Base-by-base conservation (phyloP, 2,329 filamentous ascomycete species). In the Ascochyta fabae region DNA sequence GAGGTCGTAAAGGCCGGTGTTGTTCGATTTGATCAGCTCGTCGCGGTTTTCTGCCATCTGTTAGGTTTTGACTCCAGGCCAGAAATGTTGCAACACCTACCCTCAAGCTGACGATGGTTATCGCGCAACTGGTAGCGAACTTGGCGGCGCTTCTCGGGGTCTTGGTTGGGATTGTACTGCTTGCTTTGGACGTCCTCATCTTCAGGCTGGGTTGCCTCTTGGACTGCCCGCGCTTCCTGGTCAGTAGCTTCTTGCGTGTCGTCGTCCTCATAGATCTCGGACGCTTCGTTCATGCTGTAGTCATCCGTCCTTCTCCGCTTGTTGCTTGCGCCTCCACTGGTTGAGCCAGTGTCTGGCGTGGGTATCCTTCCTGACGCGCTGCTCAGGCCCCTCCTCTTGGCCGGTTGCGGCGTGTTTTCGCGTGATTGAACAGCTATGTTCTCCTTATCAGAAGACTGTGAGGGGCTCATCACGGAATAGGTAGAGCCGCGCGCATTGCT, bases 161-260 rank as follows among this genome's bases (percentile, higher is more conserved):
- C 83, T 71, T 97, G 94, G 58, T 96, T 88, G 0, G 92, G 93
- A 69, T 97, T 90, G 74, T 93, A 96, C 61, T 77, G 84, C 51
- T 53, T 68, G 26, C 72, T 69, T 8, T 75, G 65, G n/a, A 66
- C 65, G 19, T 64, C 66, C 0, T 69, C 53, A 1, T 71, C 59
- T 3, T 61, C 52, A 2, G 47, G 27, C 22, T 35, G 44, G 5
- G 45, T 65, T 16, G 63, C 47, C n/a, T 55, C 48, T 10, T 35
- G 15, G n/a, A 16, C 33, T 31, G 33, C n/a, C 33, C 33, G 33
- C 33, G 12, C 29, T 15, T 61, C 49, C 4, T 59, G 53, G 9
- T 45, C 61, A 23, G 66, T 59, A 3, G 60, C 35, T 3, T 65
- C 62, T 7, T 59, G 53, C 3, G 35, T 51, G 12, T 51, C 53